Percentiles rank a stretch among this genome's conserved stretches.
phyloP scores from a whole-genome alignment of 2,329 filamentous ascomycete species.

The Monilinia fructigena region DNA sequence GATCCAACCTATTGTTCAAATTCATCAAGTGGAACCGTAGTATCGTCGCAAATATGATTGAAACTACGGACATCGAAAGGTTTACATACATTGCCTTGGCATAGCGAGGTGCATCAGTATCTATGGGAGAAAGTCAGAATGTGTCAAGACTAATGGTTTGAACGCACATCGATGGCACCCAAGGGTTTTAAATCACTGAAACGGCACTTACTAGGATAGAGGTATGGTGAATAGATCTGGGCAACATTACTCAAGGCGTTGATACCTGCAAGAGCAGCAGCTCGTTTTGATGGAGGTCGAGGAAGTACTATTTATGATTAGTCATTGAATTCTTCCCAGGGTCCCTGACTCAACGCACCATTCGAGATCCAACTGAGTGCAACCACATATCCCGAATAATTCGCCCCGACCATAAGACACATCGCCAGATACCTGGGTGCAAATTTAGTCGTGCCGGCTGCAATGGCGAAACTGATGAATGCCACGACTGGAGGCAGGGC shows the following conservation, averaged over 20 bases:
- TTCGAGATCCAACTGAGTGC: slow-evolving; percentile 71
- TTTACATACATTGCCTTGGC: slow-evolving; percentile 64
- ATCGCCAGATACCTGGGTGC: slow-evolving; percentile 30
- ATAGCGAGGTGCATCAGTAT: slow-evolving; percentile 14
- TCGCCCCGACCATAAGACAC: slow-evolving; percentile 20
- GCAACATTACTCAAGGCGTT: slow-evolving; percentile 51
- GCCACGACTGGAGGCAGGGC: slow-evolving; percentile 27
- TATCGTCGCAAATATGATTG: slow-evolving; percentile 61
- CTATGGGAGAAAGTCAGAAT: not conserved
- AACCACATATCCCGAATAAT: slow-evolving; percentile 43
- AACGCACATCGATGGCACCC: too few species aligned
- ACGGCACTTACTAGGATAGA: slow-evolving; percentile 37
- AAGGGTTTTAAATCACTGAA: not conserved
- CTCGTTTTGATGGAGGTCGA: slow-evolving; percentile 30
- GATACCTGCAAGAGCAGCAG: slow-evolving; percentile 29
- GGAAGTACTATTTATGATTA: slow-evolving; percentile 40
- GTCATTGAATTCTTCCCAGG: not conserved
- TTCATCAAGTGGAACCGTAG: slow-evolving; percentile 62
- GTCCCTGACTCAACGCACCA: slow-evolving; percentile 16
- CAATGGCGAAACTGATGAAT: slow-evolving; percentile 29
- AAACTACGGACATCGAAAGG: slow-evolving; percentile 61
- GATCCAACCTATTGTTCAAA: slow-evolving; percentile 68
- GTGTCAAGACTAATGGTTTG: not conserved
- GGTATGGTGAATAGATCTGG: slow-evolving; percentile 66
- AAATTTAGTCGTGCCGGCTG: slow-evolving; percentile 24